Conservation (phyloP, 805 yeast species). For the Myxozyma sirexii region DNA sequence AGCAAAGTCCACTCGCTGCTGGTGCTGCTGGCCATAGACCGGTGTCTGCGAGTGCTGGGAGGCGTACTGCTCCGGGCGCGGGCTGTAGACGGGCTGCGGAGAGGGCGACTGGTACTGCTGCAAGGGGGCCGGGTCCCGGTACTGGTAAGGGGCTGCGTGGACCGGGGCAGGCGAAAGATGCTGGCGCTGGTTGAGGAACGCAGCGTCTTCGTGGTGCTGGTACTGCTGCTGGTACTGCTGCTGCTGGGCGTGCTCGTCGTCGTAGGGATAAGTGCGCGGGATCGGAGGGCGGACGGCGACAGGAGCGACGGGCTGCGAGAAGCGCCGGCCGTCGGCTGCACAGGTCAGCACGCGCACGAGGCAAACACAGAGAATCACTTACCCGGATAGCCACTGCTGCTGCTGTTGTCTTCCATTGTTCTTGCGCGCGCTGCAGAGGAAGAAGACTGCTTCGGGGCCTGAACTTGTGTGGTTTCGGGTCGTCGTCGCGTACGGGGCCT, state of each 20-base stretch:
- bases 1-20: background rate
- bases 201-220: background rate
- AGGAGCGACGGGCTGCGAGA: background rate
- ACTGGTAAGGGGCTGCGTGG: background rate
- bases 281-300: slow-evolving; percentile 7
- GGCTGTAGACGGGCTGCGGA: slow-evolving; percentile 2
- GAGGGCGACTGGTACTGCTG: slow-evolving; percentile 3
- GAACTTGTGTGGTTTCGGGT: no score
- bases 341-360: background rate
- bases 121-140: background rate
- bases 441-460: no score
- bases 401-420: background rate
- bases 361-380: background rate
- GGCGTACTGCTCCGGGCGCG: slow-evolving; percentile 2
- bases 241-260: background rate
- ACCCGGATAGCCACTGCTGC: background rate
- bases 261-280: slow-evolving; percentile 6
- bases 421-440: background rate
- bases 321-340: background rate
- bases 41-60: background rate
- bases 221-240: no score
- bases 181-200: slow-evolving; percentile 1
- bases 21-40: background rate
- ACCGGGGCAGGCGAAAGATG: background rate
- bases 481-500: no score